A percentile compares a stretch with the other conserved stretches of the same genome.
phyloP scores from a whole-genome alignment of 495 filamentous ascomycete genomes.

The Aspergillus heteromorphus region DNA sequence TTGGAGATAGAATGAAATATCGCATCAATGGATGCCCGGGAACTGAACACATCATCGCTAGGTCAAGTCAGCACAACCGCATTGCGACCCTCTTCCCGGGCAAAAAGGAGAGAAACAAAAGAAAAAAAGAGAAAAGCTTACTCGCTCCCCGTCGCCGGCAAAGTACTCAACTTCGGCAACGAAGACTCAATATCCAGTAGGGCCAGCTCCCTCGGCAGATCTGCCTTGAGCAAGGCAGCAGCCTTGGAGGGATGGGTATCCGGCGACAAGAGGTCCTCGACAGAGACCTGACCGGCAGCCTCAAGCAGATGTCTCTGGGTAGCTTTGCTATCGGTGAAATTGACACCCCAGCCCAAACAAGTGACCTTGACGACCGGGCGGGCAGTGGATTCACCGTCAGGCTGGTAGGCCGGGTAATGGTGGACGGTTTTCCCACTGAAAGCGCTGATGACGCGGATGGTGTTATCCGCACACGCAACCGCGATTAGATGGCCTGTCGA shows the following conservation, averaged over 20 bases:
- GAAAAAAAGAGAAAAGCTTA: no score
- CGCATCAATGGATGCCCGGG: constrained; percentile 63
- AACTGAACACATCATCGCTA: constrained; percentile 68
- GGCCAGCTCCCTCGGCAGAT: constrained; percentile 73
- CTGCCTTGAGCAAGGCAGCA: constrained; percentile 39
- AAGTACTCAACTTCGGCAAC: constrained; percentile 70
- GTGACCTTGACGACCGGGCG: constrained; percentile 38
- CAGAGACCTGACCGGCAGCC: constrained; percentile 31
- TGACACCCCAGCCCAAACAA: constrained; percentile 69
- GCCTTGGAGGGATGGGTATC: constrained; percentile 35
- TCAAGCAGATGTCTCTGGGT: constrained; percentile 39
- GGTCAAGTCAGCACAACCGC: constrained; percentile 13
- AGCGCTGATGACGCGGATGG: constrained; percentile 63
- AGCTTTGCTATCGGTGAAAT: constrained; percentile 54
- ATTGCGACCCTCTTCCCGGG: not conserved
- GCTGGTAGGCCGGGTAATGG: constrained; percentile 44
- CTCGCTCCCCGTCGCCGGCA: constrained; percentile 52
- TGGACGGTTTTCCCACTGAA: constrained; percentile 76
- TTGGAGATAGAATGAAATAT: constrained; percentile 59
- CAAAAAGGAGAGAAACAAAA: constrained; percentile 9
- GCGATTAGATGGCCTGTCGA: constrained; percentile 62
- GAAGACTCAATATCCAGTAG: constrained; percentile 74
- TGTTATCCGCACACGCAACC: constrained; percentile 69
- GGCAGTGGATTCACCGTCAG: constrained; percentile 23
- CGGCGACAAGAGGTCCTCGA: constrained; percentile 41